phyloP scores from a whole-genome alignment of 768 basidiomycete species.

The Kwoniella dejecticola region DNA sequence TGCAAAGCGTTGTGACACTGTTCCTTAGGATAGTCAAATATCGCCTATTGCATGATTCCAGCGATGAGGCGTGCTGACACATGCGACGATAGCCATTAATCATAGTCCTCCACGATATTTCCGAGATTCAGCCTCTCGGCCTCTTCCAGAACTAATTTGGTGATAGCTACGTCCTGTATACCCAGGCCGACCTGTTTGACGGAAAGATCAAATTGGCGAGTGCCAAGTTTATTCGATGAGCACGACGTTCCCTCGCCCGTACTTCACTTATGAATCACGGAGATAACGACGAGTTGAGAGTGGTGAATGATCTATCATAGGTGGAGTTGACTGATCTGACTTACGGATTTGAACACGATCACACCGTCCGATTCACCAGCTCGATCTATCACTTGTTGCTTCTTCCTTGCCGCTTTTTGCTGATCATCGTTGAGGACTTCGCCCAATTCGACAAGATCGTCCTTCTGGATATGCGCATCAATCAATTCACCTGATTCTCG shows the following conservation, averaged over 20 bases:
- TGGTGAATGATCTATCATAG: too few species aligned
- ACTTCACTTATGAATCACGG: too few species aligned
- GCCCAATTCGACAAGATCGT: slow-evolving; percentile 69
- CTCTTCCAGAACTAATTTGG: slow-evolving; percentile 66
- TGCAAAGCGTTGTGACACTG: too few species aligned
- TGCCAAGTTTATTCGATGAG: too few species aligned
- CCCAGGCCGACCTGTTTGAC: slow-evolving; percentile 63
- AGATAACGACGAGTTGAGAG: too few species aligned
- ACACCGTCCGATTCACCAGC: slow-evolving; percentile 59
- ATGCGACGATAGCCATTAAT: not conserved
- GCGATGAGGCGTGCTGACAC: too few species aligned
- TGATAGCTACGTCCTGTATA: slow-evolving; percentile 83
- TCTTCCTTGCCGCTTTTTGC: not conserved
- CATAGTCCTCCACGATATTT: slow-evolving; percentile 39
- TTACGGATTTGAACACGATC: slow-evolving; percentile 82
- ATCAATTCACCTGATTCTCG: slow-evolving; percentile 83
- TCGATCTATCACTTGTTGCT: slow-evolving; percentile 30
- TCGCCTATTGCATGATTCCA: too few species aligned
- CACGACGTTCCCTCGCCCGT: too few species aligned
- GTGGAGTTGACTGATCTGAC: too few species aligned
- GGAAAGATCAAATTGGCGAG: not conserved
- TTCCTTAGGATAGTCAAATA: too few species aligned
- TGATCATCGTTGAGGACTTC: slow-evolving; percentile 59
- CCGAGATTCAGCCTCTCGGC: slow-evolving; percentile 66
- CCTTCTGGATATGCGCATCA: slow-evolving; percentile 57